A percentile compares a stretch with the other conserved stretches of the same genome.
These are phyloP conservation scores for Annulohypoxylon stygium DNA, from an alignment of 495 filamentous ascomycete genomes.

Conservation along the genomic window DNA sequence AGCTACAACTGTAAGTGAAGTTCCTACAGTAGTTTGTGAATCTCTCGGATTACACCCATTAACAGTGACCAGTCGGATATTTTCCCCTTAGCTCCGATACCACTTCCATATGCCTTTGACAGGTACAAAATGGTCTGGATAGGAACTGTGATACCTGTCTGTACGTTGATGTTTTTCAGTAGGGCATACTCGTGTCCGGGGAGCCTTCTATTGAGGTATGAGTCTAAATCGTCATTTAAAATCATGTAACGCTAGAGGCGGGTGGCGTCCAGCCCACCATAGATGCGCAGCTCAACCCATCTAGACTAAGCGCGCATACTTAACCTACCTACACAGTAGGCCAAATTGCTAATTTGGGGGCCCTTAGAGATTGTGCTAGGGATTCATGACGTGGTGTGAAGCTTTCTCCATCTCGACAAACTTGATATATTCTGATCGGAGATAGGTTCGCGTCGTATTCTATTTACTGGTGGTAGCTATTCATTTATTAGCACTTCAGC, in stretches of 20 bases:
- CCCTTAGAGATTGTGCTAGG: neutral
- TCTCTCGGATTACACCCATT: constrained; percentile 12
- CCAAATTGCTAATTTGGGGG: neutral
- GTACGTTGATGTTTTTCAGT: neutral
- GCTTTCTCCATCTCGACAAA: constrained; percentile 10
- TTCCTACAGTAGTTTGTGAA: constrained; percentile 25
- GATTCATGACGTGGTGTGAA: constrained; percentile 4
- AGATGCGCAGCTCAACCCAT: neutral
- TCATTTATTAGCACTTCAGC: constrained; percentile 17
- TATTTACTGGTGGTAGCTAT: constrained; percentile 5
- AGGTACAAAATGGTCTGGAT: constrained; percentile 1
- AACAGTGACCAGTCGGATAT: constrained; percentile 39
- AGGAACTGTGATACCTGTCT: neutral
- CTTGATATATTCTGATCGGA: constrained; percentile 22
- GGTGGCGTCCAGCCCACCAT: neutral
- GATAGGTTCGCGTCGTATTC: constrained; percentile 24
- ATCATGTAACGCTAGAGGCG: neutral
- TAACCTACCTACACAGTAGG: neutral
- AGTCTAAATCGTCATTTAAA: neutral
- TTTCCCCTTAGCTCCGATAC: constrained; percentile 29
- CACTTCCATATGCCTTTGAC: constrained; percentile 13
- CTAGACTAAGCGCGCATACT: neutral
- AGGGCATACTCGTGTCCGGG: neutral
- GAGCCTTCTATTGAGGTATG: neutral
- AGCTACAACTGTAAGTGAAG: constrained; percentile 27